phyloP scores from a whole-genome alignment of 106 monocot species.

The Vanilla planifolia region DNA sequence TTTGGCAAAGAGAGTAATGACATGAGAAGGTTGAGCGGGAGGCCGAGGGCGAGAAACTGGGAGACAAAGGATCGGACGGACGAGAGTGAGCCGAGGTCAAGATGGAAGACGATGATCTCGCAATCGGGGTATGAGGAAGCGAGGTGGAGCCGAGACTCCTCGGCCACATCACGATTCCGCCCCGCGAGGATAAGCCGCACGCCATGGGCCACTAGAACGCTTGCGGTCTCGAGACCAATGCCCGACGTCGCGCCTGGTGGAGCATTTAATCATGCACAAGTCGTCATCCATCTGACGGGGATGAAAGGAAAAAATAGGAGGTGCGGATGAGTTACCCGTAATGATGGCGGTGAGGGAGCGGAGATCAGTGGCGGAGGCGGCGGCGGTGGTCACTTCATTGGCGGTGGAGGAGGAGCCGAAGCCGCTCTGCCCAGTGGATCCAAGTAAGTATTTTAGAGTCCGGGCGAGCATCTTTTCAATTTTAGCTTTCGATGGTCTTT shows the following conservation, averaged over 20 bases:
- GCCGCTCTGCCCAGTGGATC: slow-evolving; percentile 46
- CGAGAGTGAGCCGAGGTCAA: slow-evolving; percentile 47
- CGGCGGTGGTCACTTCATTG: slow-evolving; percentile 43
- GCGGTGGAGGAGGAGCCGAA: slow-evolving; percentile 60
- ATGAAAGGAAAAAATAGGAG: not conserved
- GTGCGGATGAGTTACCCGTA: slow-evolving; percentile 37
- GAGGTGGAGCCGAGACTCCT: slow-evolving; percentile 21
- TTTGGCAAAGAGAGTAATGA: too few relatives aligned
- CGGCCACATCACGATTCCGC: slow-evolving; percentile 30
- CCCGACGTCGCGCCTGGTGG: slow-evolving; percentile 57
- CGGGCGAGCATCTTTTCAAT: slow-evolving; percentile 27
- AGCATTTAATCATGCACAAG: not conserved
- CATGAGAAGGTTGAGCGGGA: slow-evolving; percentile 67
- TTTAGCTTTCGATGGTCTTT: too few relatives aligned
- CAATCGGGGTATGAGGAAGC: slow-evolving; percentile 19
- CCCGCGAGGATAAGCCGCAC: slow-evolving; percentile 41
- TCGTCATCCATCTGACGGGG: not conserved
- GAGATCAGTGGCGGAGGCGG: slow-evolving; percentile 14
- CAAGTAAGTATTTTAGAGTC: slow-evolving; percentile 54
- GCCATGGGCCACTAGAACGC: slow-evolving; percentile 44
- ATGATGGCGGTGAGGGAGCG: slow-evolving; percentile 50
- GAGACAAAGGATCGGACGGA: slow-evolving; percentile 40
- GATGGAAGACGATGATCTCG: slow-evolving; percentile 18
- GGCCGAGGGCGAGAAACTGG: slow-evolving; percentile 32
- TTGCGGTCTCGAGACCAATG: slow-evolving; percentile 54